Base-by-base conservation (phyloP, 345 rosid genomes). In the Lepidium africanum region DNA sequence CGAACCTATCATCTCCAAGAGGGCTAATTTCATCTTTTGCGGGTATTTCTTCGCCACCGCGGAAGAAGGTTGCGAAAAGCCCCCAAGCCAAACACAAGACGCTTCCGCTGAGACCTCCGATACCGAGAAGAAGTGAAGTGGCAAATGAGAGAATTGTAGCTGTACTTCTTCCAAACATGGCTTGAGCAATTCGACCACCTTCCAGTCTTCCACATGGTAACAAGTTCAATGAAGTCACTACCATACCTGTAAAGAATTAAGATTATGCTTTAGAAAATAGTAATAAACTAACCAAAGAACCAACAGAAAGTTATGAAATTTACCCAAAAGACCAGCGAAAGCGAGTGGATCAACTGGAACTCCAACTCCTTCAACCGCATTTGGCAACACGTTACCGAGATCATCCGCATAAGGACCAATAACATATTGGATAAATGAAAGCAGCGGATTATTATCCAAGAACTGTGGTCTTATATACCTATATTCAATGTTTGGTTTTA, bases 181-280 rank as follows among this genome's bases (percentile, higher is more conserved):
- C 94, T 82, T 93, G 96, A 41, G 97, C 90, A 0, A 90, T 88
- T n/a, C 97, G 85, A 3, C 98, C 98, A 38, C 98, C 98, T 82
- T 90, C 96, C 0, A 93, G 98, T 57, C 94, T 85, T 50, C 98
- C 97, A 15, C 98, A 93, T 0, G 98, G 98, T 71, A 93, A 79
- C 38, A 93, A 72, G 83, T 93, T 93, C 74, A 90, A 73, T 35
- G 98, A 92, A 45, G 96, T 88, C 41, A 90, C 97, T 69, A 90
- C 97, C 98, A 88, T 93, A 65, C 96, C 96, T 92, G 85, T 67
- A 73, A 17, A 47, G 4, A 40, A 38, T 16, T 3, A 21, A 30
- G 4, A 30, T 30, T 5, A 1, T 11, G 2, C 21, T 37, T 67
- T 49, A 53, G 39, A 4, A 54, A 7, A 13, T 2, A 13, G 17